Evolutionary conservation across 2,329 filamentous ascomycete species (phyloP).

Genomic region (Monosporascus sp.): DNA sequence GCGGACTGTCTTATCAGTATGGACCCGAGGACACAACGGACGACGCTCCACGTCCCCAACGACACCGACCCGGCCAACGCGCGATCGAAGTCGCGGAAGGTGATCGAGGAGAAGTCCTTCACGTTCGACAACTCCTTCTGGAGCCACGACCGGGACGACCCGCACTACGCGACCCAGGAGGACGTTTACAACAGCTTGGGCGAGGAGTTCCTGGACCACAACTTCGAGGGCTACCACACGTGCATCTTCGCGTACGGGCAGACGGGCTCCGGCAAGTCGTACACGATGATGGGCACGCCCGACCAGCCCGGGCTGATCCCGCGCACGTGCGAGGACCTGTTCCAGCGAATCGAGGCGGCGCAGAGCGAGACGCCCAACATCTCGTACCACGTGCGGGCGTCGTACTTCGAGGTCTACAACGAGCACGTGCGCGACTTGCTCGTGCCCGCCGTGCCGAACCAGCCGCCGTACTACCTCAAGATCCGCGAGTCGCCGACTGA

Average conservation of each 20-base stretch:
- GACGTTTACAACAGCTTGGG: conserved; percentile 92
- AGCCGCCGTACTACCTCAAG: conserved; percentile 86
- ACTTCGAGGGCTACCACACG: conserved; percentile 98
- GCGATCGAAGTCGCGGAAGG: conserved; percentile 62
- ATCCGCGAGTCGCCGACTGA: conserved; percentile 94
- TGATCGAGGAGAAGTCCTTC: conserved; percentile 83
- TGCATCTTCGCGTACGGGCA: conserved; percentile 99
- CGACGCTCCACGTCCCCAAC: conserved; percentile 68
- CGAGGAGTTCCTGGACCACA: conserved; percentile 97
- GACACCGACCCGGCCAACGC: conserved; percentile 49
- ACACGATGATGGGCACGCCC: conserved; percentile 91
- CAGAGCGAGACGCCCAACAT: conserved; percentile 80
- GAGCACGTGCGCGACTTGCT: conserved; percentile 95
- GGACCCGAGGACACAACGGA: conserved; percentile 82
- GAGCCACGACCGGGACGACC: conserved; percentile 76
- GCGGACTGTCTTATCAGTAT: conserved; percentile 86
- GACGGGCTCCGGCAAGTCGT: conserved; percentile 95
- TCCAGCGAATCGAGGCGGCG: conserved; percentile 79
- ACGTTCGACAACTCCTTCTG: conserved; percentile 98
- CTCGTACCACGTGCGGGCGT: conserved; percentile 94
- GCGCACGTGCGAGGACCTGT: conserved; percentile 90
- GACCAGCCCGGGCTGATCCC: conserved; percentile 90
- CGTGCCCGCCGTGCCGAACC: conserved; percentile 63
- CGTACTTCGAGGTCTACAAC: conserved; percentile 99
- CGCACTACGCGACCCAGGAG: conserved; percentile 86